phyloP scores from a whole-genome alignment of 805 yeast species.

The Ogataea pini region DNA sequence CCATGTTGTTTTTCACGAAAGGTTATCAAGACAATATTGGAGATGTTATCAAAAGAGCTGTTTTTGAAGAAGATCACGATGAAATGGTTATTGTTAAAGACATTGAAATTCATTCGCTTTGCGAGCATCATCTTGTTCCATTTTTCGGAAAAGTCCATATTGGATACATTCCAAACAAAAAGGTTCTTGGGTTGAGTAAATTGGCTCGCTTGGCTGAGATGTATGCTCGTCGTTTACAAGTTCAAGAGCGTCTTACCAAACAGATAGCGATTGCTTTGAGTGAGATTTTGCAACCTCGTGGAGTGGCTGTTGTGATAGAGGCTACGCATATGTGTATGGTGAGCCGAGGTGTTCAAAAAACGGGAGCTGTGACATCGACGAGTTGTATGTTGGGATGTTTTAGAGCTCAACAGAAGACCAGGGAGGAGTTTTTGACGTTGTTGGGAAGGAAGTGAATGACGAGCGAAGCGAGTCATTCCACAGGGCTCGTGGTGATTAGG shows the following conservation, averaged over 20 bases:
- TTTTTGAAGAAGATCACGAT: conserved; percentile 97
- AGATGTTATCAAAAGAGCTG: conserved; percentile 91
- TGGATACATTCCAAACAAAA: conserved; percentile 94
- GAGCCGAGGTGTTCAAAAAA: conserved; percentile 93
- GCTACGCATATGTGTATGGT: conserved; percentile 99
- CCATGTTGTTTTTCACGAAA: conserved; percentile 92
- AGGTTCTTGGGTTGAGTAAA: conserved; percentile 89
- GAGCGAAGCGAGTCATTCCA: background rate
- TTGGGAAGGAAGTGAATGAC: conserved; percentile 50
- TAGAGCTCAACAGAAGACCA: conserved; percentile 88
- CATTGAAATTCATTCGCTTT: conserved; percentile 85
- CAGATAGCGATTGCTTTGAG: conserved; percentile 95
- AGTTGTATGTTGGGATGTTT: conserved; percentile 98
- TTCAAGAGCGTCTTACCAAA: conserved; percentile 95
- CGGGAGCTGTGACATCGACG: conserved; percentile 91
- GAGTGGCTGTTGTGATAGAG: conserved; percentile 98
- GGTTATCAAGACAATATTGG: conserved; percentile 94
- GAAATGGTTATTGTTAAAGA: conserved; percentile 98
- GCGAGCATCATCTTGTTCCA: conserved; percentile 98
- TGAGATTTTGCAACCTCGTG: conserved; percentile 89
- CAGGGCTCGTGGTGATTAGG: too few relatives aligned
- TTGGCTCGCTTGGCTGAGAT: conserved; percentile 95
- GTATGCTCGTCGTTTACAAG: conserved; percentile 94
- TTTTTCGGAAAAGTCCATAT: conserved; percentile 96
- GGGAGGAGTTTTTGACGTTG: conserved; percentile 90